A percentile compares a stretch with the other conserved stretches of the same genome.
These are phyloP conservation scores for Cutaneotrichosporon sp. DNA, from an alignment of 1,284 basidiomycete genomes.

Conservation along the genomic window DNA sequence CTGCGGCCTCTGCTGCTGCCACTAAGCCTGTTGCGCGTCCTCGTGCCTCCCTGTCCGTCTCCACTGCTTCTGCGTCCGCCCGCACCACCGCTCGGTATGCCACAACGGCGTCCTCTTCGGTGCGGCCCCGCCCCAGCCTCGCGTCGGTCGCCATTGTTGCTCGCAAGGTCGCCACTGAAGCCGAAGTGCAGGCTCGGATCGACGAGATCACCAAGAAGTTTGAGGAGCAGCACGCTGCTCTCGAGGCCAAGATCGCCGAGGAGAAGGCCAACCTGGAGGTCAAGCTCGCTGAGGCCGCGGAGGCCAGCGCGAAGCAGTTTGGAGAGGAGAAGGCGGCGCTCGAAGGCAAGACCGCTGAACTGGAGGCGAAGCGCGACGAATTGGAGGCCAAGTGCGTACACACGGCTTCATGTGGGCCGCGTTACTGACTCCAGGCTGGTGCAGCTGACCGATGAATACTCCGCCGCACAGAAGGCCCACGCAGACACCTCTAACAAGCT, in stretches of 20 bases:
- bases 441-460: slow-evolving; percentile 18
- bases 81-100: slow-evolving; percentile 8
- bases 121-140: slow-evolving; percentile 17
- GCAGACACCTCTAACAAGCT: slow-evolving; percentile 18
- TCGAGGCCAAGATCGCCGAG: slow-evolving; percentile 30
- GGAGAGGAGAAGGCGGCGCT: slow-evolving; percentile 27
- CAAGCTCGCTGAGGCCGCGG: slow-evolving; percentile 20
- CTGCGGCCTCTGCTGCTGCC: slow-evolving; percentile 6
- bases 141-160: slow-evolving; percentile 12
- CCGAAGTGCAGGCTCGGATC: slow-evolving; percentile 20
- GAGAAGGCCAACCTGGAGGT: slow-evolving; percentile 29
- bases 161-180: slow-evolving; percentile 18
- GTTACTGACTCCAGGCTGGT: slow-evolving; percentile 13
- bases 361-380: slow-evolving; percentile 24
- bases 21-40: slow-evolving; percentile 1
- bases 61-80: slow-evolving; percentile 1
- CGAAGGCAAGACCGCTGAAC: slow-evolving; percentile 27
- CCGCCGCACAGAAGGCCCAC: slow-evolving; percentile 14
- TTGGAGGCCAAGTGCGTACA: slow-evolving; percentile 35
- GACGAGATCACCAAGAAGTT: slow-evolving; percentile 24
- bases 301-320: slow-evolving; percentile 17
- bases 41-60: not conserved
- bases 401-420: not conserved
- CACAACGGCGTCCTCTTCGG: slow-evolving; percentile 7
- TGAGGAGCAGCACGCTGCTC: slow-evolving; percentile 27